Percentiles rank a stretch among this genome's conserved stretches.
phyloP scores from a whole-genome alignment of 2,329 filamentous ascomycete genomes.

The Dactylellina parvicollis region DNA sequence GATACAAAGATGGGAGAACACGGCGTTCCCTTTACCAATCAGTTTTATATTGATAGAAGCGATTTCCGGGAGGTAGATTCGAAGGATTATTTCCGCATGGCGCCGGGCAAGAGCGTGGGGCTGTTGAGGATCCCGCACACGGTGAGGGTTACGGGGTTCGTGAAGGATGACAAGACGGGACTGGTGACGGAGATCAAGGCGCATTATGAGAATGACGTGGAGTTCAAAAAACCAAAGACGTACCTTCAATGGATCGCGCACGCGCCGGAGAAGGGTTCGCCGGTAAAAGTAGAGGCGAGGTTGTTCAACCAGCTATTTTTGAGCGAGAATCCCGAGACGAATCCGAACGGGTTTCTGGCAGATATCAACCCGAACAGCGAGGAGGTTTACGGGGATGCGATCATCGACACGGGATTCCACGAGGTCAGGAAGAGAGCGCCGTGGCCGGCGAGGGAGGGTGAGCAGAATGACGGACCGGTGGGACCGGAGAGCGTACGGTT shows the following conservation, averaged over 20 bases:
- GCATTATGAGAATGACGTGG: slow-evolving; percentile 75
- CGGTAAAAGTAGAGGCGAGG: slow-evolving; percentile 75
- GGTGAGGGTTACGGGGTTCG: slow-evolving; percentile 74
- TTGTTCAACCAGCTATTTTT: slow-evolving; percentile 87
- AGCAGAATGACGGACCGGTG: slow-evolving; percentile 70
- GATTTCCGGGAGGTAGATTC: slow-evolving; percentile 80
- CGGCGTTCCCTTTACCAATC: slow-evolving; percentile 74
- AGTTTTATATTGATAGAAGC: slow-evolving; percentile 82
- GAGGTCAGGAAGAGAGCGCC: slow-evolving; percentile 78
- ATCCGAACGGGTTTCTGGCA: slow-evolving; percentile 80
- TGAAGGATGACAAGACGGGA: slow-evolving; percentile 72
- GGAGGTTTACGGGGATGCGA: slow-evolving; percentile 77
- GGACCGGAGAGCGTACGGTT: slow-evolving; percentile 83
- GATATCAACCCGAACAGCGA: slow-evolving; percentile 88
- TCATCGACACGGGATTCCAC: slow-evolving; percentile 84
- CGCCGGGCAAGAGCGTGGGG: slow-evolving; percentile 78
- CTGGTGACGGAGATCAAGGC: slow-evolving; percentile 74
- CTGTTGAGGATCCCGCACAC: slow-evolving; percentile 76
- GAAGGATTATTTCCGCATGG: slow-evolving; percentile 79
- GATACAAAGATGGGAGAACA: slow-evolving; percentile 74
- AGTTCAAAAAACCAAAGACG: slow-evolving; percentile 74
- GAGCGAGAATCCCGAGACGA: slow-evolving; percentile 80
- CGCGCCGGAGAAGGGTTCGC: slow-evolving; percentile 70
- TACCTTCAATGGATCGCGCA: slow-evolving; percentile 91
- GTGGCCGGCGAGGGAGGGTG: slow-evolving; percentile 82